Evolutionary conservation across 805 yeast genomes (phyloP).

Genomic region (Metschnikowia aberdeeniae): DNA sequence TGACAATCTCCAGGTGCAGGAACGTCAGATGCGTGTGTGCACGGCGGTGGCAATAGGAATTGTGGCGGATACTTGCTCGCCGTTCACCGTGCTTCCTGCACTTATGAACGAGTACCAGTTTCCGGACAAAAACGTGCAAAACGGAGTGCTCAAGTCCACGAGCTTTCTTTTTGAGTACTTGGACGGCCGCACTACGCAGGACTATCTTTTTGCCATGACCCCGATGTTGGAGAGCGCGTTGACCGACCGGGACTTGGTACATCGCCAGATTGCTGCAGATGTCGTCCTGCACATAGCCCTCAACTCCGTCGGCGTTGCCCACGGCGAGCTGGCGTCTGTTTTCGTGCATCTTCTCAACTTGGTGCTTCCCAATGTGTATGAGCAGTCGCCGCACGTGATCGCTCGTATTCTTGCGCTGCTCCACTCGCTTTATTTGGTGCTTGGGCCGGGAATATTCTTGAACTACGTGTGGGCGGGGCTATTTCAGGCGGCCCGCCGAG

Average conservation of each 20-base stretch:
- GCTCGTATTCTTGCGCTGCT: constrained; percentile 75
- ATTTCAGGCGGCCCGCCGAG: constrained; percentile 90
- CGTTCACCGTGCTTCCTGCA: constrained; percentile 91
- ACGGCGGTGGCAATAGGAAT: constrained; percentile 98
- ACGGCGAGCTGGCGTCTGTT: constrained; percentile 58
- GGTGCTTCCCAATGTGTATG: constrained; percentile 83
- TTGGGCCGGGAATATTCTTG: constrained; percentile 73
- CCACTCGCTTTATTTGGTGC: constrained; percentile 61
- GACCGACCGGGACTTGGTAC: constrained; percentile 86
- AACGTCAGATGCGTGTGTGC: constrained; percentile 92
- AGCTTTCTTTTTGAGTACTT: constrained; percentile 90
- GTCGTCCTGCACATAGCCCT: constrained; percentile 79
- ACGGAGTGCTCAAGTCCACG: constrained; percentile 89
- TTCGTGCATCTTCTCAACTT: constrained; percentile 80
- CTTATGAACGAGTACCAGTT: constrained; percentile 91
- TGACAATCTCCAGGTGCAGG: constrained; percentile 85
- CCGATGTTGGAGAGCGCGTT: constrained; percentile 86
- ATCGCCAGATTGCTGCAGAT: constrained; percentile 91
- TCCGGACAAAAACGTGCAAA: constrained; percentile 90
- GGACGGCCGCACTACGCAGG: constrained; percentile 67
- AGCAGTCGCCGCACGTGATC: constrained; percentile 94
- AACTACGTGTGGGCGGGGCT: constrained; percentile 84
- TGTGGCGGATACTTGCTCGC: constrained; percentile 89
- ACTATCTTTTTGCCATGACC: constrained; percentile 74
- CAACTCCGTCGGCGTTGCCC: constrained; percentile 69